Conservation (phyloP, 2,329 filamentous ascomycete species). For the Ophiostoma novo-ulmi region DNA sequence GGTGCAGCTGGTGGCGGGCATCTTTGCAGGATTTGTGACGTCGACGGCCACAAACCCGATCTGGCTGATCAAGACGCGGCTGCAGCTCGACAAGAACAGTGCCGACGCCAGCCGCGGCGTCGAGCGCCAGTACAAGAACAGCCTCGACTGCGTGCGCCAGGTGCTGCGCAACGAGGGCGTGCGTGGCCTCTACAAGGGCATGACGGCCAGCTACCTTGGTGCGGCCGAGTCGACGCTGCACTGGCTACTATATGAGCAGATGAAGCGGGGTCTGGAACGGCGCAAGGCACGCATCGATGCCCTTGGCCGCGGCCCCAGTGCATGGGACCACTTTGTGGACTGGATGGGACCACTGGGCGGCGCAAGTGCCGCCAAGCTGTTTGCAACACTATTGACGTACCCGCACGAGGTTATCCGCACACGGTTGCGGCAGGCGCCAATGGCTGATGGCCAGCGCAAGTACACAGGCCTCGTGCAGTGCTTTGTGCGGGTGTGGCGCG, state of each 20-base stretch:
- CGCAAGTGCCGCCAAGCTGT: slow-evolving; percentile 77
- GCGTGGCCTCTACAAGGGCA: slow-evolving; percentile 76
- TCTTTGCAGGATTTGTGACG: slow-evolving; percentile 74
- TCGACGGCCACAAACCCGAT: slow-evolving; percentile 93
- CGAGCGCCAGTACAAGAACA: slow-evolving; percentile 74
- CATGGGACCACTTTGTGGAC: slow-evolving; percentile 69
- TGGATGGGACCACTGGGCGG: slow-evolving; percentile 75
- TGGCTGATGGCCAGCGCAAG: slow-evolving; percentile 64
- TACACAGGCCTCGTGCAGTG: slow-evolving; percentile 87
- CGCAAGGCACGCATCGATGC: slow-evolving; percentile 55
- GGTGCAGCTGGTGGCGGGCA: slow-evolving; percentile 73
- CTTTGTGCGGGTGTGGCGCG: slow-evolving; percentile 79
- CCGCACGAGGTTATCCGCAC: slow-evolving; percentile 90
- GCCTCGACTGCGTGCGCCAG: slow-evolving; percentile 79
- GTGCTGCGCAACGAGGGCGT: slow-evolving; percentile 76
- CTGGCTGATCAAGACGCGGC: slow-evolving; percentile 89
- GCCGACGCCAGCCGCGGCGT: slow-evolving; percentile 54
- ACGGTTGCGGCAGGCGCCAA: slow-evolving; percentile 77
- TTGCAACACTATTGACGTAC: slow-evolving; percentile 81
- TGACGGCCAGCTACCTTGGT: slow-evolving; percentile 87
- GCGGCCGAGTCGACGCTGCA: slow-evolving; percentile 87
- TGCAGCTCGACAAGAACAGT: slow-evolving; percentile 85
- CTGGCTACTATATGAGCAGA: slow-evolving; percentile 90
- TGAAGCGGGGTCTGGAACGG: slow-evolving; percentile 68
- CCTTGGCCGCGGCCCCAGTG: slow-evolving; percentile 58